A percentile compares a stretch with the other conserved stretches of the same genome.
Evolutionary conservation across 768 basidiomycete species (phyloP).

Genomic region (Hirschioporus abietinus): DNA sequence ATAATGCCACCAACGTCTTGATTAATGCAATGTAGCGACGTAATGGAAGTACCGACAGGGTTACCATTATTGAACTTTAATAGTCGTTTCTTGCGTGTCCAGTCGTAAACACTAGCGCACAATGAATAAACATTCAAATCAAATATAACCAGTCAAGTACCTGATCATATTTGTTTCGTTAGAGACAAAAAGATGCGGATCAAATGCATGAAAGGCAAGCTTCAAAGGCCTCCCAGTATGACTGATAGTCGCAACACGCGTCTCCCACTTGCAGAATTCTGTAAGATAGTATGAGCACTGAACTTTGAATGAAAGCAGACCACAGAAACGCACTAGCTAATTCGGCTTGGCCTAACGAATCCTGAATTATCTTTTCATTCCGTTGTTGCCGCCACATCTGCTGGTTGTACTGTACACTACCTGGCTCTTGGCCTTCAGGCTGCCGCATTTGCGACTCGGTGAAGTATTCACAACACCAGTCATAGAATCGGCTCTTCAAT

Average conservation of each 20-base stretch:
- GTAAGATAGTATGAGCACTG: constrained; percentile 12
- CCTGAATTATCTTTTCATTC: constrained; percentile 72
- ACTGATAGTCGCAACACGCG: constrained; percentile 61
- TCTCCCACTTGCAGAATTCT: constrained; percentile 71
- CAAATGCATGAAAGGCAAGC: constrained; percentile 89
- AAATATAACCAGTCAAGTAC: constrained; percentile 34
- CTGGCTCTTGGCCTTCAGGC: constrained; percentile 94
- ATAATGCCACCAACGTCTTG: constrained; percentile 92
- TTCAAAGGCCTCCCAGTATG: constrained; percentile 57
- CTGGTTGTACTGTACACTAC: constrained; percentile 89
- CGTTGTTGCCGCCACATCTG: constrained; percentile 92
- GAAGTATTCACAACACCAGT: constrained; percentile 97
- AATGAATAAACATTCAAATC: neutral
- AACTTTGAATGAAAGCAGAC: neutral
- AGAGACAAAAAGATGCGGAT: constrained; percentile 80
- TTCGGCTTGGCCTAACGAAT: constrained; percentile 66
- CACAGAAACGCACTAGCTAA: constrained; percentile 55
- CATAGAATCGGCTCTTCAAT: constrained; percentile 86
- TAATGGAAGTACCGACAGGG: constrained; percentile 73
- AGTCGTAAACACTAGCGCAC: constrained; percentile 80
- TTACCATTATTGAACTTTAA: constrained; percentile 89
- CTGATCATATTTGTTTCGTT: constrained; percentile 85
- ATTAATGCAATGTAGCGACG: constrained; percentile 88
- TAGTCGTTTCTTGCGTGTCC: constrained; percentile 74
- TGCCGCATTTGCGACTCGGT: constrained; percentile 99